Base-by-base conservation (phyloP, 2,329 filamentous ascomycete species). In the Chrysosporium queenslandicum region DNA sequence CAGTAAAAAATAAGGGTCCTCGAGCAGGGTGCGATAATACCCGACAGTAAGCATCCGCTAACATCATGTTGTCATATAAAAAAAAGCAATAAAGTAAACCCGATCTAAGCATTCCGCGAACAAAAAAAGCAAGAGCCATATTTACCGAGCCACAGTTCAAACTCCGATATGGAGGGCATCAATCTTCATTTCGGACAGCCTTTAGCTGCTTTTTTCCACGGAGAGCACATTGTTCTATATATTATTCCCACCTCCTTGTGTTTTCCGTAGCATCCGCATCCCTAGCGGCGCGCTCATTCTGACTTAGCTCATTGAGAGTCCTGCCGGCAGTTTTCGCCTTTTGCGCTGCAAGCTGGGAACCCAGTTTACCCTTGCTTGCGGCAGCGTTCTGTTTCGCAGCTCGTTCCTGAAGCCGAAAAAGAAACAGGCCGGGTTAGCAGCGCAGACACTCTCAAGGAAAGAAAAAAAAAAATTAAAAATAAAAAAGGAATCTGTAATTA, bases 311-410 rank as follows among this genome's bases (percentile, higher is more conserved):
- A 57, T 82, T 80, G 46, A 94, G 71, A 1, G 81, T 82, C 55
- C 84, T 80, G 27, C 71, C 75, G 50, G 81, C 77, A 7, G 85
- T 88, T 71, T 87, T 81, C 60, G 80, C 82, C 71, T 85, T 86
- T 70, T 94, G 86, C 32, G 82, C 82, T 51, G 83, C 78, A 12
- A 95, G 74, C 64, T 89, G 82, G 29, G 75, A 71, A 30, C 78
- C 78, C 11, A 94, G 74, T 64, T 88, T 90, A 14, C 86, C 82
- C 60, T 81, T 80, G 20, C 59, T 62, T 1, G 62, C 55, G 2
- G 62, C 52, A 7, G 64, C 43, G 71, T 71, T 68, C 73, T 81
- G 54, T 68, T 71, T 43, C 59, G 82, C 79, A 18, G 81, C 82
- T 58, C 87, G 79, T 64, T 83, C 82, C 85, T 89, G 50, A 5